Conservation (phyloP, 768 basidiomycete species). For the Candolleomyces aberdarensis region DNA sequence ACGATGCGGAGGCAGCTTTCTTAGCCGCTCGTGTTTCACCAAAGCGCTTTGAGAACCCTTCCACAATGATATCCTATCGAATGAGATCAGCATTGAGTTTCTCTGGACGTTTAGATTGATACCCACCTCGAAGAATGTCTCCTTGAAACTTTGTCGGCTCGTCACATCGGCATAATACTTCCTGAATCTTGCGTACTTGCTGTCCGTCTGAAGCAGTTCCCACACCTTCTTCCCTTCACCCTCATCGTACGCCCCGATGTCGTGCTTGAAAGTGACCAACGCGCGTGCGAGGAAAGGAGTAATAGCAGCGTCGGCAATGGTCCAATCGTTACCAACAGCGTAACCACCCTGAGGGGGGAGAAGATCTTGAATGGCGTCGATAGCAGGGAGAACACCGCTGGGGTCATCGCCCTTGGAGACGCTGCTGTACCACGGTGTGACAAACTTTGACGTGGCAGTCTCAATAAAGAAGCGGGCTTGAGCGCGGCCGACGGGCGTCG, state of each 20-base stretch:
- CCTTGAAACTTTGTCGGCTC: conserved; percentile 51
- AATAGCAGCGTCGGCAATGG: conserved; percentile 55
- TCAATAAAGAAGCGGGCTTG: conserved; percentile 64
- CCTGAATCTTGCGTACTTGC: conserved; percentile 46
- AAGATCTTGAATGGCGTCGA: conserved; percentile 47
- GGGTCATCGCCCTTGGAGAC: conserved; percentile 36
- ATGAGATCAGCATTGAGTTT: too few species aligned
- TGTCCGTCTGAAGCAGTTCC: conserved; percentile 36
- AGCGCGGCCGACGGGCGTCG: conserved; percentile 54
- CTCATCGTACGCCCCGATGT: conserved; percentile 46
- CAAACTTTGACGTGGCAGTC: conserved; percentile 43
- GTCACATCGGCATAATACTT: conserved; percentile 47
- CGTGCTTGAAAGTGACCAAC: conserved; percentile 41
- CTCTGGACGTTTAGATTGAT: too few species aligned
- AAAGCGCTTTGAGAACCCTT: too few species aligned
- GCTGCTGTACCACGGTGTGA: conserved; percentile 34
- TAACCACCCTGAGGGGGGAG: conserved; percentile 43
- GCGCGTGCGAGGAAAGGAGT: conserved; percentile 58
- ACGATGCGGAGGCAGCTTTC: too few species aligned
- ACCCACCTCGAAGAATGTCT: conserved; percentile 53
- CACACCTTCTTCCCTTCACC: conserved; percentile 46
- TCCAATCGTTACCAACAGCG: conserved; percentile 42
- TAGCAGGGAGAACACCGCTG: conserved; percentile 36
- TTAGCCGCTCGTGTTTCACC: too few species aligned
- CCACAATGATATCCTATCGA: too few species aligned